phyloP scores from a whole-genome alignment of 352 stramenopile species.

The Pythium coloratum region DNA sequence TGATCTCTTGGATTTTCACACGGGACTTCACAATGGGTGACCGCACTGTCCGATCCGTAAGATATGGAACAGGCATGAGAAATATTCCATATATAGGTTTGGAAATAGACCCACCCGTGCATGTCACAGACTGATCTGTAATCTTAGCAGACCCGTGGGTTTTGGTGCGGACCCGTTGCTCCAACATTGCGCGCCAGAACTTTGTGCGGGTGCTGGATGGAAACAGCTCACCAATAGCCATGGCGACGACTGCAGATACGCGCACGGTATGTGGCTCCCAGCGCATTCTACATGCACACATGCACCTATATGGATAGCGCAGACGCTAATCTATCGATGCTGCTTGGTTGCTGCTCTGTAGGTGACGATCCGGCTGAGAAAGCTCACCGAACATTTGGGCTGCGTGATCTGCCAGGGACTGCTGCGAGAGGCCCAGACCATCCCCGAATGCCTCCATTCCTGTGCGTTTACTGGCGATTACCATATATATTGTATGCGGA shows the following conservation, averaged over 20 bases:
- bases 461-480: conserved; percentile 35
- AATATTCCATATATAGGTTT: conserved; percentile 13
- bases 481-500: not conserved
- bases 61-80: conserved; percentile 3
- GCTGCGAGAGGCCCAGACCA: conserved; percentile 75
- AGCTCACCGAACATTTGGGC: conserved; percentile 63
- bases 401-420: conserved; percentile 70
- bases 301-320: not conserved
- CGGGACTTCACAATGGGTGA: not conserved
- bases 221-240: not conserved
- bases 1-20: not conserved
- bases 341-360: conserved; percentile 25
- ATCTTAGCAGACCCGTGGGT: not conserved
- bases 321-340: not conserved
- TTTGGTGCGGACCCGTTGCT: not conserved
- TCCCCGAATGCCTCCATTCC: conserved; percentile 81
- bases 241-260: conserved; percentile 28
- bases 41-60: conserved; percentile 1
- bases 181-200: not conserved
- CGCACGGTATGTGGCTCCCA: conserved; percentile 26
- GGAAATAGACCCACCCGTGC: not conserved
- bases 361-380: conserved; percentile 50
- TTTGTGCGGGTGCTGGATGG: not conserved
- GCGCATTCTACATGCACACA: not conserved
- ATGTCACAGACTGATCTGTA: not conserved